Percentiles rank a stretch among this genome's conserved stretches.
These are phyloP conservation scores for Dianthus caryophyllus DNA, from an alignment of 148 eudicot species.

Conservation along the genomic window DNA sequence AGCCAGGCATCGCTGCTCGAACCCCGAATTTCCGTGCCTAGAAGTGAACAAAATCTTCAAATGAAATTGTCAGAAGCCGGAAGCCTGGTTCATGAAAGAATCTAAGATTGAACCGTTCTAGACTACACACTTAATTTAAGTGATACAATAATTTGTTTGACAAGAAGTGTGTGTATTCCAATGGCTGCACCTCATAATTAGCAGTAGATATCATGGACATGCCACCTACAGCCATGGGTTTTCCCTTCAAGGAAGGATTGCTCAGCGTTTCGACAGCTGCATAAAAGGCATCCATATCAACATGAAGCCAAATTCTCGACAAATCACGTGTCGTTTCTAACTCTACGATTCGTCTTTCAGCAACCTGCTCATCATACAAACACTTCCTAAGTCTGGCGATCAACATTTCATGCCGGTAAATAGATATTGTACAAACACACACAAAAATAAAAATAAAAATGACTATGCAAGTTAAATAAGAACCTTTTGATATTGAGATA, in stretches of 20 bases:
- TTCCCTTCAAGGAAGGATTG: constrained; percentile 67
- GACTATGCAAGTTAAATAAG: neutral
- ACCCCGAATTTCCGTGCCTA: constrained; percentile 96
- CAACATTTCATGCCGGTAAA: neutral
- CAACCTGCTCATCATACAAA: constrained; percentile 49
- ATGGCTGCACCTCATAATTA: constrained; percentile 82
- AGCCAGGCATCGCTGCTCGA: constrained; percentile 99
- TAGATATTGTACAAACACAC: neutral
- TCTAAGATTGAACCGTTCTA: constrained; percentile 1
- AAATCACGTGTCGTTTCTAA: constrained; percentile 87
- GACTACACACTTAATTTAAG: constrained; percentile 1
- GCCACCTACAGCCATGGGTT: constrained; percentile 97
- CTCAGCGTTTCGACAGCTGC: constrained; percentile 95
- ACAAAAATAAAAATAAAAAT: neutral
- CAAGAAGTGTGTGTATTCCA: neutral
- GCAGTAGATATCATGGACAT: constrained; percentile 97
- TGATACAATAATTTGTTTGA: neutral
- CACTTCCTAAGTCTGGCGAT: constrained; percentile 7
- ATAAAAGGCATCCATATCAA: constrained; percentile 99
- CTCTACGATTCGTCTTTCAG: constrained; percentile 66
- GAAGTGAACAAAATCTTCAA: constrained; percentile 24
- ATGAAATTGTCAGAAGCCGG: constrained; percentile 16
- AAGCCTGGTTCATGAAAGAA: constrained; percentile 8
- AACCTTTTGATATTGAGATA: constrained; percentile 84
- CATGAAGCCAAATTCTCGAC: constrained; percentile 91